Evolutionary conservation across 164 flowering plant genomes (phyloP), one percentile per base, ranked within the genome.

Genomic region (Vitis cinerea): DNA sequence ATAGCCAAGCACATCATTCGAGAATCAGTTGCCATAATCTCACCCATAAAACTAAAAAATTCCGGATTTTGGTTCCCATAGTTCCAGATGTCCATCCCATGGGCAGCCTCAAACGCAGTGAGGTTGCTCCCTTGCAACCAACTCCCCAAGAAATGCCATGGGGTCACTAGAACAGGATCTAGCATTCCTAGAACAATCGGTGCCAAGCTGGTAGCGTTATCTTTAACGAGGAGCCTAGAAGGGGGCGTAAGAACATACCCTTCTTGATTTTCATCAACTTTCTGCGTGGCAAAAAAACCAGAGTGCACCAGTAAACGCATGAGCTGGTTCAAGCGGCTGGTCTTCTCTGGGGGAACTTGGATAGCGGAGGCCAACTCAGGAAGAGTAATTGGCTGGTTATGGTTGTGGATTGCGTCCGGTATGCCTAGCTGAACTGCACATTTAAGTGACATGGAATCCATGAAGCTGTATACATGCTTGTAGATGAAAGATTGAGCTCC

Each of bases 341-440:
- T 13, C 50, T 77, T 74, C 9, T 48, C 19, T 12, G 74, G 62
- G 10, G 19, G 69, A 2, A 30, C 10, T 2, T 74, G 69, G 10
- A 83, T 72, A 2, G 63, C 31, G 2, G 74, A 13, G 14, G 71
- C 71, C 3, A 87, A 52, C 17, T 80, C 72, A 9, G 78, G 37
- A 10, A 82, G 78, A 2, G 77, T 65, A 54, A 81, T 81, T 58
- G 84, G 82, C 16, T 61, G 44, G 47, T 82, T 86, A 63, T 78
- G 82, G 44, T 63, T 66, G 63, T 80, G 83, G 65, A 87, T 80
- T 59, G 77, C 75, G 54, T 86, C 85, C 8, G 86, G 83, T 1
- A 83, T 78, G 31, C 80, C 82, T 9, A 70, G 56, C 29, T 75
- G 37, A 17, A 70, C 60, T n/a, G 67, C 78, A 61, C 74, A 75